A percentile compares a stretch with the other conserved stretches of the same genome.
Conservation (phyloP, 2,329 filamentous ascomycete species). For the Cercospora janseana region DNA sequence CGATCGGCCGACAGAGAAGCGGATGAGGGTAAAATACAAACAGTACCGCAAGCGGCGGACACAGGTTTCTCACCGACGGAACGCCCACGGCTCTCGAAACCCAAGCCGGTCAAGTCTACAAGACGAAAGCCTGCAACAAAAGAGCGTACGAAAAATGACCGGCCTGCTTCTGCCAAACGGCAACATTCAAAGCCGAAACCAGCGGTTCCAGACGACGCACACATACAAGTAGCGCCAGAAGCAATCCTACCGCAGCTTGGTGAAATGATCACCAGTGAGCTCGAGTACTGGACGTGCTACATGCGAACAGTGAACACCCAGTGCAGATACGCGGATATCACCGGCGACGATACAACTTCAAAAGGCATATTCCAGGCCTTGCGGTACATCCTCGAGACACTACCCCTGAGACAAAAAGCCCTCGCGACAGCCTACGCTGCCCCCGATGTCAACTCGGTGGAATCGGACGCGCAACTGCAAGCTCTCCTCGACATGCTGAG, state of each 20-base stretch:
- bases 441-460: neutral
- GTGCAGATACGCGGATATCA: neutral
- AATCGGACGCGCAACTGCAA: neutral
- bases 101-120: neutral
- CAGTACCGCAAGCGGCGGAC: no score
- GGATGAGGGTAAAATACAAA: neutral
- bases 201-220: neutral
- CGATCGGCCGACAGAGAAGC: neutral
- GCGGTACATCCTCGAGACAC: conserved; percentile 17
- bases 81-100: no score
- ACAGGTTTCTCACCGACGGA: no score
- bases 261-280: conserved; percentile 14
- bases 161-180: no score
- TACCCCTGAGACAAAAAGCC: conserved; percentile 18
- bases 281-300: conserved; percentile 16
- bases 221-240: neutral
- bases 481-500: conserved; percentile 8
- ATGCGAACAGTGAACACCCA: neutral
- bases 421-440: conserved; percentile 13
- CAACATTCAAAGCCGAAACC: neutral
- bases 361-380: conserved; percentile 6
- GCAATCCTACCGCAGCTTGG: conserved; percentile 4
- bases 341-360: neutral
- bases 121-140: no score
- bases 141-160: no score